Conservation (phyloP, 768 basidiomycete species). For the Suillus cothurnatus region DNA sequence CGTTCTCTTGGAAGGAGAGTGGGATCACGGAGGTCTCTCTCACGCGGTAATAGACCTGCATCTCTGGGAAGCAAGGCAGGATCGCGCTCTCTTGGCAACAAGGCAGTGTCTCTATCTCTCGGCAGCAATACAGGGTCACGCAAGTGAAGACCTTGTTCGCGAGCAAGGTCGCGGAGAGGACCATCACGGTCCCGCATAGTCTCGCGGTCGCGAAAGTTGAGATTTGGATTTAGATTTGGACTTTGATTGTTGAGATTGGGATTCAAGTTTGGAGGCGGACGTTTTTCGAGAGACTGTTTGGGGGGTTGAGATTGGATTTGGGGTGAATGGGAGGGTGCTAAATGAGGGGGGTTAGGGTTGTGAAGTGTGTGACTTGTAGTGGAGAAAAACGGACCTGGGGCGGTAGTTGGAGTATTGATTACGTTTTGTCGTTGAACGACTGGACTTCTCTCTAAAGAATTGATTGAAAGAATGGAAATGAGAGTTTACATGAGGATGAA, state of each 20-base stretch:
- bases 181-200: constrained; percentile 7
- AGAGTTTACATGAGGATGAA: not conserved
- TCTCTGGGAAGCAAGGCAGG: not conserved
- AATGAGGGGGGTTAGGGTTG: constrained; percentile 12
- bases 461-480: not conserved
- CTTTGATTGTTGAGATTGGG: constrained; percentile 5
- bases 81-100: not conserved
- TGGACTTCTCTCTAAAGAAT: constrained; percentile 30
- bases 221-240: constrained; percentile 7
- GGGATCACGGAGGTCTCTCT: constrained; percentile 4
- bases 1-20: constrained; percentile 1
- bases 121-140: constrained; percentile 1
- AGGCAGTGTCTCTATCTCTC: not conserved
- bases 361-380: not conserved
- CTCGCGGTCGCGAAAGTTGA: constrained; percentile 8
- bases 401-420: constrained; percentile 23
- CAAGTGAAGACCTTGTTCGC: not conserved
- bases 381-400: constrained; percentile 21
- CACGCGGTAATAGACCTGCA: not conserved
- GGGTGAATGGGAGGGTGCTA: constrained; percentile 30
- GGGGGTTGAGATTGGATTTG: constrained; percentile 18
- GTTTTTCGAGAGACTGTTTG: constrained; percentile 32
- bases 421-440: constrained; percentile 28
- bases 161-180: not conserved
- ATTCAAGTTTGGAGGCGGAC: constrained; percentile 17